Evolutionary conservation across 2,329 filamentous ascomycete genomes (phyloP).

Genomic region (Colletotrichum musicola): DNA sequence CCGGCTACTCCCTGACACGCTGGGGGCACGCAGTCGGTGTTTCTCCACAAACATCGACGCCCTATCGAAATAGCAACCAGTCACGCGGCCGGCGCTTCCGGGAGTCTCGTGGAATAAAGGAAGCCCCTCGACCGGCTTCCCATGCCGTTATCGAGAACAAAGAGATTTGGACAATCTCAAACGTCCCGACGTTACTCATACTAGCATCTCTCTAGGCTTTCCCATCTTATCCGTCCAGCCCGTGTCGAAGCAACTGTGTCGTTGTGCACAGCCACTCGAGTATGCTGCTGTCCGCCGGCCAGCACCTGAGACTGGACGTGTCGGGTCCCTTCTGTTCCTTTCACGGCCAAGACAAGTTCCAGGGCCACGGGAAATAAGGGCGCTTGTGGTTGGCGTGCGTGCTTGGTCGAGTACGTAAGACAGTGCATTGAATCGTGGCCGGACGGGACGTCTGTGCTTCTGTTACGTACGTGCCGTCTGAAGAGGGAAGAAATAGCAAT

Average conservation of each 20-base stretch:
- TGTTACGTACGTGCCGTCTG: constrained; percentile 3
- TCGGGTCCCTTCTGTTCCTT: constrained; percentile 20
- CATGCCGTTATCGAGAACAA: constrained; percentile 10
- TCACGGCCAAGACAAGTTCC: constrained; percentile 23
- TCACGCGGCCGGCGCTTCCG: constrained; percentile 7
- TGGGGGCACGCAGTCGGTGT: not conserved
- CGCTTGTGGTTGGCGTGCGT: constrained; percentile 8
- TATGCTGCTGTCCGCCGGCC: constrained; percentile 16
- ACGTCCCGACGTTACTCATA: constrained; percentile 2
- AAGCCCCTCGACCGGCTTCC: constrained; percentile 2
- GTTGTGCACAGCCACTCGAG: constrained; percentile 15
- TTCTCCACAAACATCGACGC: constrained; percentile 1
- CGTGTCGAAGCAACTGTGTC: constrained; percentile 11
- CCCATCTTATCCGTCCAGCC: not conserved
- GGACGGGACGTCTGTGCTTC: not conserved
- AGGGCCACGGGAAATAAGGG: constrained; percentile 3
- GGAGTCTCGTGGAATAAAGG: not conserved
- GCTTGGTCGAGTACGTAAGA: constrained; percentile 4
- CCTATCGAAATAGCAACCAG: not conserved
- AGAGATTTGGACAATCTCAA: not conserved
- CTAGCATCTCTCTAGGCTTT: not conserved
- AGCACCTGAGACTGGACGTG: constrained; percentile 35
- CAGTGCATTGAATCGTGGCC: not conserved
- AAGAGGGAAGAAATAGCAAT: not conserved
- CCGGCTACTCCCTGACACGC: not conserved